Evolutionary conservation across 176 grass and related monocot species (phyloP).

Genomic region (Phoenix dactylifera): DNA sequence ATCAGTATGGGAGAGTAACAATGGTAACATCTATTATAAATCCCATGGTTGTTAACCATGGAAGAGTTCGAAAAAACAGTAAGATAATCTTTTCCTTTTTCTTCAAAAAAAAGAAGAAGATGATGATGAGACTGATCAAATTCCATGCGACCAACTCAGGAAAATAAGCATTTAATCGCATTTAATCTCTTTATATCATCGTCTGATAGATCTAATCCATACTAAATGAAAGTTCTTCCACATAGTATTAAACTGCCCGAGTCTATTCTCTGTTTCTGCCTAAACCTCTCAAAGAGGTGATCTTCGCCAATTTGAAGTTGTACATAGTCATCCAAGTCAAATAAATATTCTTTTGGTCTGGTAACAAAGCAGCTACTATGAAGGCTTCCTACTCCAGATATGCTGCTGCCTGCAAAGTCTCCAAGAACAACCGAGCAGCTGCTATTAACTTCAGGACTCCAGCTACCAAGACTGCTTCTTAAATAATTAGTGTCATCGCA

Average conservation of each 20-base stretch:
- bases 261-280: slow-evolving; percentile 50
- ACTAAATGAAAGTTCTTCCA: slow-evolving; percentile 12
- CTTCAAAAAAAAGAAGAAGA: too few relatives aligned
- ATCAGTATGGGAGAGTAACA: too few relatives aligned
- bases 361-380: slow-evolving; percentile 12
- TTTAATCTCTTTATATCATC: too few relatives aligned
- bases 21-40: too few relatives aligned
- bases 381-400: slow-evolving; percentile 14
- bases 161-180: too few relatives aligned
- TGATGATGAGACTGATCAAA: too few relatives aligned
- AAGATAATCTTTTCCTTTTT: too few relatives aligned
- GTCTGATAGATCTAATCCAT: too few relatives aligned
- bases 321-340: slow-evolving; percentile 61
- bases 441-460: slow-evolving; percentile 46
- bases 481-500: slow-evolving; percentile 20
- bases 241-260: slow-evolving; percentile 55
- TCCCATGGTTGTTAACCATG: too few relatives aligned
- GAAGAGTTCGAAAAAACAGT: too few relatives aligned
- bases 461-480: slow-evolving; percentile 62
- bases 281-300: slow-evolving; percentile 55
- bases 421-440: slow-evolving; percentile 22
- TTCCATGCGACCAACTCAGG: too few relatives aligned
- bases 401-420: slow-evolving; percentile 20
- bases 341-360: slow-evolving; percentile 23
- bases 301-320: slow-evolving; percentile 44